Base-by-base conservation (phyloP, 2,329 filamentous ascomycete genomes). In the Penicillium sp. region DNA sequence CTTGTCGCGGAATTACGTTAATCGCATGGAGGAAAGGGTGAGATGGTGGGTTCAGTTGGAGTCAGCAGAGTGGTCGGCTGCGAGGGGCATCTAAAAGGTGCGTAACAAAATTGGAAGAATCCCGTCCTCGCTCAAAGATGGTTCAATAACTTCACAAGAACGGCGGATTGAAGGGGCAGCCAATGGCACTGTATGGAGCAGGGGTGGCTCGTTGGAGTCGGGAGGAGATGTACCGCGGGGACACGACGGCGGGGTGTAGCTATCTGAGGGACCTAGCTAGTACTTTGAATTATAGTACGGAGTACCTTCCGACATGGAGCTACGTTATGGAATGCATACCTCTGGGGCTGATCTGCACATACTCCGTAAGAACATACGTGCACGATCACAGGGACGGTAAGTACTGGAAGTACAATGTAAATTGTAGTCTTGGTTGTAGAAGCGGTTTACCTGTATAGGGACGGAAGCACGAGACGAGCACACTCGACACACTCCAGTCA, bases 211-310 rank as follows among this genome's bases (percentile, higher is more conserved):
- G 51, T 42, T 26, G 35, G 25, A 38, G 14, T 37, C 51, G 51
- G 35, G 51, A 53, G 51, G 51, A 53, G 51, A 53, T 42, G 6
- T 53, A 53, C 51, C 22, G 19, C 51, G 19, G 45, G 25, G 26
- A 25, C 25, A 48, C 45, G 26, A 16, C 26, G 45, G 26, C 45
- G 26, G 45, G 14, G 45, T 19, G 16, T 52, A 16, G n/a, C 11
- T 8, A 35, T 30, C 16, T 22, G 1, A 37, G 19, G 16, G 48
- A 37, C n/a, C 19, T 37, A 6, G 3, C 2, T 13, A 1, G n/a
- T 19, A 22, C 26, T 22, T 11, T 22, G 48, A 19, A 2, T 28
- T 1, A 22, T 22, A 22, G 19, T 22, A 22, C 19, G 19, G 19
- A 37, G 11, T 37, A 37, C 35, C 35, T 37, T 37, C 14, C 13